Base-by-base conservation (phyloP, 208 protist genomes). In the Trypanosomatidae sp. region DNA sequence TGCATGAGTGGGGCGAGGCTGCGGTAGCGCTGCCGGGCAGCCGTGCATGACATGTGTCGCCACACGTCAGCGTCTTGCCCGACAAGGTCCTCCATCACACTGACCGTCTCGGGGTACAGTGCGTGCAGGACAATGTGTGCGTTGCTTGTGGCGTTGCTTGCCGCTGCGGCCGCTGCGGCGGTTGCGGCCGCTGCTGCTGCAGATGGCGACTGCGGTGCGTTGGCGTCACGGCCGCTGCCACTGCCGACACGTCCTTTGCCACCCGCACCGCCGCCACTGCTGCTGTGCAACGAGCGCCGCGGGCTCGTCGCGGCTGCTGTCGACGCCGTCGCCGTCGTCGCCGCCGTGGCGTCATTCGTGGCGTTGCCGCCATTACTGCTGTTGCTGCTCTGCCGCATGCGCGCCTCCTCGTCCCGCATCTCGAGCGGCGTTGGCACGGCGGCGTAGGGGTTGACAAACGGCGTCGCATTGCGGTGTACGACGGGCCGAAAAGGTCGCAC, bases 401-500 rank as follows among this genome's bases (percentile, higher is more conserved):
- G n/a, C n/a, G n/a, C n/a, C n/a, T n/a, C n/a, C n/a, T n/a, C n/a
- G n/a, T n/a, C n/a, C n/a, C n/a, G n/a, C n/a, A n/a, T n/a, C n/a
- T n/a, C n/a, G n/a, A n/a, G n/a, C n/a, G n/a, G n/a, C n/a, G n/a
- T n/a, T 5, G 49, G 53, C 0, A 53, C 38, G 2, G 48, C 26
- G 10, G 70, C 74, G 45, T 94, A 94, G 6, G 87, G 87, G 43
- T 72, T 39, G 19, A 88, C 41, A 40, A 85, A 89, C 0, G 77
- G 79, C 4, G 80, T 83, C n/a, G 56, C 53, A 48, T 89, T 92
- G 43, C 73, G 75, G 59, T 92, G 73, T 16, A 95, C 83, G 4
- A 92, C 72, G 2, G 87, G 87, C n/a, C 84, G 85, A 47, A 95
- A 95, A 8, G 87, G 87, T 4, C 60, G 53, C 26, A 87, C 66